Base-by-base conservation (phyloP, 2,329 filamentous ascomycete species). In the Ceratocystis eucalypticola region DNA sequence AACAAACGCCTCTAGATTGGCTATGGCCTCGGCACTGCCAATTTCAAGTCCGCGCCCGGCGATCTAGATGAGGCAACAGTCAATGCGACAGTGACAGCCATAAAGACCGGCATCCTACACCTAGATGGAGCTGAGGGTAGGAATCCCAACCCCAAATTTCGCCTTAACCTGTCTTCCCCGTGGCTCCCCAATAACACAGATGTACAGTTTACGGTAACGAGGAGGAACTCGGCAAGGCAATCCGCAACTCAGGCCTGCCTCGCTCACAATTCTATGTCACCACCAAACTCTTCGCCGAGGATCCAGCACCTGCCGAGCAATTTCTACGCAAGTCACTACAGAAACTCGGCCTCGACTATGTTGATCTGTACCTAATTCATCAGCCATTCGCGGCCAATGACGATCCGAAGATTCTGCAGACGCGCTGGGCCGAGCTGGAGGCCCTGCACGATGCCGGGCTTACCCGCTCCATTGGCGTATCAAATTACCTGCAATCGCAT, bases 91-190 rank as follows among this genome's bases (percentile, higher is more conserved):
- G 82, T 87, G 66, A 80, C 76, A 69, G 88, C 88, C 41, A 86
- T 91, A 71, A 80, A 82, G 65, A 74, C 83, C n/a, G 88, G 87
- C 28, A 91, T 86, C 74, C 80, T 80, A 67, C 88, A 92, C 72
- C 79, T 92, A 2, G 89, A 93, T 73, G 84, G 88, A 55, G 89
- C 89, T 22, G 85, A 92, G 77, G 76, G 85, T 86, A 73, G 67
- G 75, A 69, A 15, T 1, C 3, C 37, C 37, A 41, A 5, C 37
- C 37, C 37, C 10, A 41, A 41, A 41, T 41, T 41, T 41, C 37
- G 37, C 25, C 12, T 1, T 55, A 6, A 1, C 20, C 50, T 61
- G 4, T 46, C 7, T 33, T n/a, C 25, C 33, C 5, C 17, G 10
- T 53, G 12, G 62, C 28, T 15, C 10, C 33, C 44, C 28, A 45